Percentiles rank a stretch among this genome's conserved stretches.
These are phyloP conservation scores for Alliaria petiolata DNA, from an alignment of 345 rosid species.

Conservation along the genomic window DNA sequence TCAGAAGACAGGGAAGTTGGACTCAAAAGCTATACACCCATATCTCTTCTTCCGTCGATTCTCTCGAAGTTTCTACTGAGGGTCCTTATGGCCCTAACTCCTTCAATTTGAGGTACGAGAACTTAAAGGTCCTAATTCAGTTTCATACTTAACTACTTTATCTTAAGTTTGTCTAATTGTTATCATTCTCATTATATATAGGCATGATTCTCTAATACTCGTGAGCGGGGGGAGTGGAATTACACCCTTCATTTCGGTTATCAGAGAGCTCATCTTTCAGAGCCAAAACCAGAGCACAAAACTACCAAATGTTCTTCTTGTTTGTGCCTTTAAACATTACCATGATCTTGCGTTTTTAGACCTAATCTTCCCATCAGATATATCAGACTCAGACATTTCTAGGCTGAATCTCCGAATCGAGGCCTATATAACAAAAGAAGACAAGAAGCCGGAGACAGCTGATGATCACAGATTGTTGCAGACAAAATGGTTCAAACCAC, in stretches of 20 bases:
- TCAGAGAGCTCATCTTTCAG: slow-evolving; percentile 52
- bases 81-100: slow-evolving; percentile 75
- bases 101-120: slow-evolving; percentile 40
- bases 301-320: slow-evolving; percentile 51
- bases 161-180: background rate
- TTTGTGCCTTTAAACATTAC: slow-evolving; percentile 56
- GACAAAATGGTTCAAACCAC: slow-evolving; percentile 56
- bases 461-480: slow-evolving; percentile 21
- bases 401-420: slow-evolving; percentile 40
- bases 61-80: slow-evolving; percentile 60
- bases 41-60: slow-evolving; percentile 40
- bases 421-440: slow-evolving; percentile 53
- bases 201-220: slow-evolving; percentile 64
- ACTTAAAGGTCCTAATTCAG: background rate
- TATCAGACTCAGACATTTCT: slow-evolving; percentile 27
- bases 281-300: slow-evolving; percentile 30
- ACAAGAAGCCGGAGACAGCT: slow-evolving; percentile 25
- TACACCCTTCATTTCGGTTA: slow-evolving; percentile 72
- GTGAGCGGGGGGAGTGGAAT: slow-evolving; percentile 86
- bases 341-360: slow-evolving; percentile 56
- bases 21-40: slow-evolving; percentile 40
- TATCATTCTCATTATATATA: slow-evolving; percentile 10
- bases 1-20: slow-evolving; percentile 60
- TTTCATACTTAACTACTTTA: background rate
- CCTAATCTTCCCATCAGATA: slow-evolving; percentile 50